Conservation (phyloP, 306 rosid species). For the Aeschynomene evenia region DNA sequence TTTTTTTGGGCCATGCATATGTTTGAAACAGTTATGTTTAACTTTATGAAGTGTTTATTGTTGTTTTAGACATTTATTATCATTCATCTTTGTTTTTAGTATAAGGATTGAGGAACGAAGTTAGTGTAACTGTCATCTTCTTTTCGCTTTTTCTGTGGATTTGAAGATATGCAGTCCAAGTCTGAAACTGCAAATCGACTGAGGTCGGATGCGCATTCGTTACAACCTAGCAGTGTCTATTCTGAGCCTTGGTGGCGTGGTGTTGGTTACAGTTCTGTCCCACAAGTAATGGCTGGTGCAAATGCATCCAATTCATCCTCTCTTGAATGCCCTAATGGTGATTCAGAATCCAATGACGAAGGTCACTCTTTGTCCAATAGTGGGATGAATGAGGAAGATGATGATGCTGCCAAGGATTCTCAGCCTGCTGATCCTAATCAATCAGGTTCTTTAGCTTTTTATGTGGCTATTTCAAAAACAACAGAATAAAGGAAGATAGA, state of each 20-base stretch:
- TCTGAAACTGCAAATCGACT: constrained; percentile 55
- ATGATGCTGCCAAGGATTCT: constrained; percentile 57
- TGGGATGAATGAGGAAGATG: constrained; percentile 70
- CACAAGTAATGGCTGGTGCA: constrained; percentile 48
- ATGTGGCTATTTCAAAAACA: constrained; percentile 4
- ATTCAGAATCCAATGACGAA: constrained; percentile 78
- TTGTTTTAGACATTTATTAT: constrained; percentile 13
- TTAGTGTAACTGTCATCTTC: neutral
- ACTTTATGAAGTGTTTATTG: neutral
- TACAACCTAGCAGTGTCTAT: constrained; percentile 53
- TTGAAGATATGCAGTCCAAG: constrained; percentile 73
- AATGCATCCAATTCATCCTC: constrained; percentile 71
- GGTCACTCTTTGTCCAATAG: constrained; percentile 74
- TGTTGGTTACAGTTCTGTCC: constrained; percentile 56
- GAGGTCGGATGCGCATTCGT: constrained; percentile 54
- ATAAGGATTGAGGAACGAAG: neutral
- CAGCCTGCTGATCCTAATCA: constrained; percentile 53
- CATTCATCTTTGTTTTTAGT: neutral
- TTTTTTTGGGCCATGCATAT: neutral
- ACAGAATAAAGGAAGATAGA: neutral
- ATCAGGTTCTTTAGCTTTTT: constrained; percentile 54
- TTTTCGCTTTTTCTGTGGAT: constrained; percentile 32
- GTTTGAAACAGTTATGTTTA: neutral
- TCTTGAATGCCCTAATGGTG: constrained; percentile 70
- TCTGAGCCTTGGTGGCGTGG: constrained; percentile 92